These are phyloP conservation scores for Amesomyces nigricolor DNA, from an alignment of 2,329 filamentous ascomycete species.

Conservation along the genomic window DNA sequence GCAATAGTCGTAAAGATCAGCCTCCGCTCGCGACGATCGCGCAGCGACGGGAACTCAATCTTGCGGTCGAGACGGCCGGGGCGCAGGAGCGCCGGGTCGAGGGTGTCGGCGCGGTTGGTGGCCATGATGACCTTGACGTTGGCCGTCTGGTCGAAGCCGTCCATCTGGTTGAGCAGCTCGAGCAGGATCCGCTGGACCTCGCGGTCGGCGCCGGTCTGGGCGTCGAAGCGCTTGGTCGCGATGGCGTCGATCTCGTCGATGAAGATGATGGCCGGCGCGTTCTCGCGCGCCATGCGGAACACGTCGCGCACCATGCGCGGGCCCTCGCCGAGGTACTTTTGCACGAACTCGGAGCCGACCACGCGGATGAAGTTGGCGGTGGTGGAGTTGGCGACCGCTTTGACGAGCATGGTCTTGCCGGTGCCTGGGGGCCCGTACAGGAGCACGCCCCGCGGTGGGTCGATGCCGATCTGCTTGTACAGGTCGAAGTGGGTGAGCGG, in stretches of 20 bases:
- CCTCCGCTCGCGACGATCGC: constrained; percentile 88
- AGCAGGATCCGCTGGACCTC: constrained; percentile 98
- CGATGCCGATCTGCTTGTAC: constrained; percentile 98
- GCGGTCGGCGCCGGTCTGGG: constrained; percentile 93
- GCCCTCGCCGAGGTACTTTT: constrained; percentile 97
- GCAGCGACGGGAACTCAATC: constrained; percentile 95
- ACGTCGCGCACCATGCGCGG: constrained; percentile 99
- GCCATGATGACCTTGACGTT: constrained; percentile 99
- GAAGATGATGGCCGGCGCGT: constrained; percentile 97
- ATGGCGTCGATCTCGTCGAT: constrained; percentile 99
- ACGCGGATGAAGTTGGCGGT: constrained; percentile 98
- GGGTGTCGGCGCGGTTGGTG: constrained; percentile 94
- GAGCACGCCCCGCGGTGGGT: constrained; percentile 91
- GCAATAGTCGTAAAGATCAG: constrained; percentile 98
- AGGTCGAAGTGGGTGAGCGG: constrained; percentile 96
- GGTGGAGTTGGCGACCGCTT: constrained; percentile 96
- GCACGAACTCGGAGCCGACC: constrained; percentile 95
- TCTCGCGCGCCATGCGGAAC: constrained; percentile 98
- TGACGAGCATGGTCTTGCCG: constrained; percentile 95
- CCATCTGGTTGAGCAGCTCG: constrained; percentile 98
- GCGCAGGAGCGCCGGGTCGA: constrained; percentile 89
- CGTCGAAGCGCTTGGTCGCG: constrained; percentile 97
- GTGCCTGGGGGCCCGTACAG: constrained; percentile 95
- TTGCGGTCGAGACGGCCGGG: constrained; percentile 95
- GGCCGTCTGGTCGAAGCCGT: constrained; percentile 96